Evolutionary conservation across 2,329 filamentous ascomycete genomes (phyloP).

Genomic region (Coniosporium tulheliwenetii): DNA sequence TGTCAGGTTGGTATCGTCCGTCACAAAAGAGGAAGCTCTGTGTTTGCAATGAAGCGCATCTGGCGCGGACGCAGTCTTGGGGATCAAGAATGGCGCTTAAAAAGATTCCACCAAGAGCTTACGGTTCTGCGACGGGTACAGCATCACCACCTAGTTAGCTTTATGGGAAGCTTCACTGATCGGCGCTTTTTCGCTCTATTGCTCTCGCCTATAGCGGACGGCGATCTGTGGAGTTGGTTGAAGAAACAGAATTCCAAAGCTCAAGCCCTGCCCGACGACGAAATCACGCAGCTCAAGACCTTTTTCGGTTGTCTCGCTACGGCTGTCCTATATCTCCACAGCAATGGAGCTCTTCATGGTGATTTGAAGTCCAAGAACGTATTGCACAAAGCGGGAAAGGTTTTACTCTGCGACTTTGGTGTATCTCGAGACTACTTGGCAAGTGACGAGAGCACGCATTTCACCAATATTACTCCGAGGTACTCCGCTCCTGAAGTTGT

Average conservation of each 20-base stretch:
- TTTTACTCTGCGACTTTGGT: conserved; percentile 10
- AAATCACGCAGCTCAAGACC: conserved; percentile 3
- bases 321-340: conserved; percentile 8
- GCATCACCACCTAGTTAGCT: neutral
- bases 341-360: conserved; percentile 5
- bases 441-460: conserved; percentile 4
- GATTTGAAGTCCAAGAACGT: conserved; percentile 11
- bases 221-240: no score
- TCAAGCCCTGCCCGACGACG: no score
- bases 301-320: conserved; percentile 12
- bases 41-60: no score
- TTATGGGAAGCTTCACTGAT: neutral
- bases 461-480: conserved; percentile 1
- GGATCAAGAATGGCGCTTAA: neutral
- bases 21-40: no score
- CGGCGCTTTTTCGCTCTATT: neutral
- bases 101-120: neutral
- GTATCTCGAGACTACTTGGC: conserved; percentile 10
- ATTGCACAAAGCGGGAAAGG: conserved; percentile 5
- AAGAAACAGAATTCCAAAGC: no score
- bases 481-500: conserved; percentile 4
- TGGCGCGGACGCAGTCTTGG: no score
- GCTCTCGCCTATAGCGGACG: no score
- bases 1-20: no score
- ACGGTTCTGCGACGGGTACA: neutral